Conservation (phyloP, 2,329 filamentous ascomycete genomes). For the Sarocladium kiliense region DNA sequence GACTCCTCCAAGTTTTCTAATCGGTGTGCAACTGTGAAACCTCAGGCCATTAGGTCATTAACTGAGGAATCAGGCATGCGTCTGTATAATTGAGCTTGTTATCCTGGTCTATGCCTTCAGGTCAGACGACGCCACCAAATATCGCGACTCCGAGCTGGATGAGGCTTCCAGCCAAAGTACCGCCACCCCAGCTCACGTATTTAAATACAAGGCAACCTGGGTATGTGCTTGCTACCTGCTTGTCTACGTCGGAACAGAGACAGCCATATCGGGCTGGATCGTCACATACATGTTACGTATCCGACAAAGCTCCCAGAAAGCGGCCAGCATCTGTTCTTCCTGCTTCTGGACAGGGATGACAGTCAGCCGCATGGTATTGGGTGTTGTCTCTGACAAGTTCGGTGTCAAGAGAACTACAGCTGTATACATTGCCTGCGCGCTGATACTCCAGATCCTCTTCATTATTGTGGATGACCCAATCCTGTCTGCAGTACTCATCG, state of each 20-base stretch:
- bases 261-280: constrained; percentile 38
- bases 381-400: constrained; percentile 23
- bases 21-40: no score
- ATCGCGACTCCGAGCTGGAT: no score
- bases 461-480: neutral
- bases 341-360: constrained; percentile 40
- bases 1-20: no score
- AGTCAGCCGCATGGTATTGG: constrained; percentile 27
- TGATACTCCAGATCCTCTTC: constrained; percentile 7
- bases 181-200: no score
- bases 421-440: constrained; percentile 4
- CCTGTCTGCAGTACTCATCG: constrained; percentile 10
- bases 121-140: no score
- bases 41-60: no score
- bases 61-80: no score
- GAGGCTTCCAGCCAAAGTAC: no score
- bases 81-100: no score
- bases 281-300: constrained; percentile 37
- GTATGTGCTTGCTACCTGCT: constrained; percentile 36
- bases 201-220: constrained; percentile 22
- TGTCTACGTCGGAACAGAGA: constrained; percentile 37
- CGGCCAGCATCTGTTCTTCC: constrained; percentile 34
- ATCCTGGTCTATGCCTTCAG: no score
- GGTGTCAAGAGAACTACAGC: constrained; percentile 17
- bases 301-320: constrained; percentile 28